These are phyloP conservation scores for Ceratocystis harringtonii DNA, from an alignment of 2,329 filamentous ascomycete genomes.

Conservation along the genomic window DNA sequence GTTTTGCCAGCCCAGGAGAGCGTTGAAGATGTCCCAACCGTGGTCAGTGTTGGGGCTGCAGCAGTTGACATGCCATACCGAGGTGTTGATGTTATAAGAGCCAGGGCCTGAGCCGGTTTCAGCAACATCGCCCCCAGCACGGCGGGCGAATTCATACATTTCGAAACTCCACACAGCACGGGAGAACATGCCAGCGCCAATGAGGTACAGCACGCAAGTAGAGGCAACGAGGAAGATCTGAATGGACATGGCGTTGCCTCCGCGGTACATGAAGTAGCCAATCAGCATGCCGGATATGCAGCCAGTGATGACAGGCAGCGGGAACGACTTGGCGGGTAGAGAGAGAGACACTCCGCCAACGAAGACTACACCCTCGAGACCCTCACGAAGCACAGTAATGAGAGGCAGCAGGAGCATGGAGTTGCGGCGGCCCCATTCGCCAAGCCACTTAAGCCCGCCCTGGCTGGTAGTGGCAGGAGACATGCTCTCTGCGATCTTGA, in stretches of 20 bases:
- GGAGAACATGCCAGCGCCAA: conserved; percentile 67
- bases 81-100: conserved; percentile 60
- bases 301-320: conserved; percentile 53
- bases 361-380: conserved; percentile 65
- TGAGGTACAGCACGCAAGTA: conserved; percentile 66
- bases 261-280: conserved; percentile 52
- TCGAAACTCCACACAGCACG: conserved; percentile 59
- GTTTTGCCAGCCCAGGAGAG: conserved; percentile 56
- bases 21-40: conserved; percentile 60
- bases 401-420: conserved; percentile 66
- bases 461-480: conserved; percentile 12
- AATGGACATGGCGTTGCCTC: conserved; percentile 24
- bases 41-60: conserved; percentile 50
- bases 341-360: conserved; percentile 60
- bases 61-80: conserved; percentile 69
- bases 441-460: conserved; percentile 21
- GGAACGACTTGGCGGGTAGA: conserved; percentile 52
- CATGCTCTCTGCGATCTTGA: conserved; percentile 54
- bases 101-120: conserved; percentile 45
- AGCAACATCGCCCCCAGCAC: conserved; percentile 40
- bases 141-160: conserved; percentile 37
- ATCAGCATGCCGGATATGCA: conserved; percentile 45
- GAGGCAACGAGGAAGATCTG: conserved; percentile 65
- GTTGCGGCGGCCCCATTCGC: conserved; percentile 52
- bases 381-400: conserved; percentile 62